Evolutionary conservation across 2,329 filamentous ascomycete species (phyloP).

Genomic region (Diplodia sapinea): DNA sequence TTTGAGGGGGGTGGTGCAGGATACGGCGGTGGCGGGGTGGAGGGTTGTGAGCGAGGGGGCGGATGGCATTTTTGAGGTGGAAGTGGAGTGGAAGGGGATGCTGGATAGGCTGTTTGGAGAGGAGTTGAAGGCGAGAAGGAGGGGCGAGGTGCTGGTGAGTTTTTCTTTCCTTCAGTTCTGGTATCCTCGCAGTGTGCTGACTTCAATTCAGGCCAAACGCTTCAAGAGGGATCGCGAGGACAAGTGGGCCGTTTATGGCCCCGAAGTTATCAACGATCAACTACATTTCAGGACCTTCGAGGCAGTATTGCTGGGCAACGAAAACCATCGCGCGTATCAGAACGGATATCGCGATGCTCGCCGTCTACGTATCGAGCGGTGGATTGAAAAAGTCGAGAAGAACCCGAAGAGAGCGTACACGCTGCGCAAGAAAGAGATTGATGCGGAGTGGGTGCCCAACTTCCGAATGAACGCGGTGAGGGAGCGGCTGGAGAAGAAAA

Average conservation of each 20-base stretch:
- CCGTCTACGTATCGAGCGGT: conserved; percentile 5
- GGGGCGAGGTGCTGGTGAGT: conserved; percentile 11
- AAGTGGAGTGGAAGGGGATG: conserved; percentile 8
- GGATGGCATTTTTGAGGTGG: neutral
- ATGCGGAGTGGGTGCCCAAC: conserved; percentile 13
- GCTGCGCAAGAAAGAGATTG: conserved; percentile 10
- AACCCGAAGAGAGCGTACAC: neutral
- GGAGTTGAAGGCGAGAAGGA: conserved; percentile 12
- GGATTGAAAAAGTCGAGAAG: neutral
- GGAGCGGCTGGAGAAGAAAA: conserved; percentile 1
- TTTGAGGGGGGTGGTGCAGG: conserved; percentile 16
- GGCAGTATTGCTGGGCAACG: conserved; percentile 8
- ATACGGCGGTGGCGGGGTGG: conserved; percentile 3
- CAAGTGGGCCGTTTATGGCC: conserved; percentile 4
- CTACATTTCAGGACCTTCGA: conserved; percentile 16
- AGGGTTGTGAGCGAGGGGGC: neutral
- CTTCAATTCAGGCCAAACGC: neutral
- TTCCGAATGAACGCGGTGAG: conserved; percentile 15
- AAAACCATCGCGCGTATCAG: conserved; percentile 16
- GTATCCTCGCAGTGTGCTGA: neutral
- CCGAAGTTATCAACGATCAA: neutral
- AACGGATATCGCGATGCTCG: conserved; percentile 17
- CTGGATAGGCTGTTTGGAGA: conserved; percentile 4
- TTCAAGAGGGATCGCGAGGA: conserved; percentile 7
- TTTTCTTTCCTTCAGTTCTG: neutral